phyloP scores from a whole-genome alignment of 2,329 filamentous ascomycete species.

The Tolypocladium sp. region DNA sequence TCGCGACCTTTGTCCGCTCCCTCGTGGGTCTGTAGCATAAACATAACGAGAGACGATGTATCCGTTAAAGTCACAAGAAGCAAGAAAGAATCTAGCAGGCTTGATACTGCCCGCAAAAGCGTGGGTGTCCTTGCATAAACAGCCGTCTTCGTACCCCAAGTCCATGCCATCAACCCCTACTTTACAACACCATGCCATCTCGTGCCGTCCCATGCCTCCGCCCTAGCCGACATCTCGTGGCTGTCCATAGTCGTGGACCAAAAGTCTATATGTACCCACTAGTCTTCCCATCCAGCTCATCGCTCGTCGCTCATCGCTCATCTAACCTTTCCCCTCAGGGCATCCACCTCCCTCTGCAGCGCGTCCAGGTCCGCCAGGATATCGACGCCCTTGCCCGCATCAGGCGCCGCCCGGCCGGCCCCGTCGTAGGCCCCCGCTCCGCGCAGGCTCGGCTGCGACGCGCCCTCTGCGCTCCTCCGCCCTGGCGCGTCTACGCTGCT shows the following conservation, averaged over 20 bases:
- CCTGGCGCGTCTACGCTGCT: slow-evolving; percentile 28
- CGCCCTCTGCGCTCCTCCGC: slow-evolving; percentile 23
- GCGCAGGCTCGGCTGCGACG: slow-evolving; percentile 7
- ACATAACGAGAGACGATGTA: background rate
- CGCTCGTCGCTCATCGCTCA: slow-evolving; percentile 12
- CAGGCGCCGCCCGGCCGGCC: slow-evolving; percentile 4
- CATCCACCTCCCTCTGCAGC: slow-evolving; percentile 69
- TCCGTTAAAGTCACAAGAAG: background rate
- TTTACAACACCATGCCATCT: background rate
- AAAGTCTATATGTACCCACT: background rate
- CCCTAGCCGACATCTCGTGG: background rate
- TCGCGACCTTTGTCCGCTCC: background rate
- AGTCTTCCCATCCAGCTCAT: slow-evolving; percentile 11
- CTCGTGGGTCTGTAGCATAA: background rate
- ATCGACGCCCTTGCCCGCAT: slow-evolving; percentile 33
- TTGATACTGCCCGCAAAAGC: background rate
- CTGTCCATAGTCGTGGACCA: background rate
- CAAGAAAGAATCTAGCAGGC: background rate
- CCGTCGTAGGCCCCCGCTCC: slow-evolving; percentile 7
- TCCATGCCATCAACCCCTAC: background rate
- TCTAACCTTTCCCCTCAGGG: slow-evolving; percentile 30
- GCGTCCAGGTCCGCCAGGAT: slow-evolving; percentile 66
- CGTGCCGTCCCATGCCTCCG: background rate
- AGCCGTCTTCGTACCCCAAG: background rate
- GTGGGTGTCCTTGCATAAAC: background rate